These are phyloP conservation scores for Colletotrichum limetticola DNA, from an alignment of 2,329 filamentous ascomycete genomes.

Conservation along the genomic window DNA sequence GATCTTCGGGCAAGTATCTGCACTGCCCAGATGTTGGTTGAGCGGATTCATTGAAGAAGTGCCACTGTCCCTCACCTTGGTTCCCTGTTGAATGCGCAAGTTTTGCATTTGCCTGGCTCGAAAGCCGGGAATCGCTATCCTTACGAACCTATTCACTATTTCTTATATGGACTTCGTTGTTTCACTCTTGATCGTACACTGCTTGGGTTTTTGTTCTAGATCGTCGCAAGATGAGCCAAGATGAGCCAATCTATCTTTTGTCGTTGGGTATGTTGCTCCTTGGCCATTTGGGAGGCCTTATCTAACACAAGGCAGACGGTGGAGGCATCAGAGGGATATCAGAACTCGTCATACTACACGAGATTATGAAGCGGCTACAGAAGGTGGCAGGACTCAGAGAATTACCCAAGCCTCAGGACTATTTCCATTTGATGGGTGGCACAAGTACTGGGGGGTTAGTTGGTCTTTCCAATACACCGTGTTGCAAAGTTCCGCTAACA, in stretches of 20 bases:
- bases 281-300: too few species aligned
- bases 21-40: neutral
- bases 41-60: neutral
- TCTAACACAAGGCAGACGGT: neutral
- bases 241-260: conserved; percentile 30
- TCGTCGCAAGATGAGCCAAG: neutral
- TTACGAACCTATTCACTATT: neutral
- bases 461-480: neutral
- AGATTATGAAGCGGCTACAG: conserved; percentile 39
- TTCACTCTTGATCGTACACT: neutral
- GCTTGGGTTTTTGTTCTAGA: neutral
- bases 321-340: conserved; percentile 36
- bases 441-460: conserved; percentile 43
- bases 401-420: conserved; percentile 40
- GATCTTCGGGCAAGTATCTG: neutral
- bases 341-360: conserved; percentile 40
- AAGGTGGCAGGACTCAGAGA: conserved; percentile 28
- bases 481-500: neutral
- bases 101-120: neutral
- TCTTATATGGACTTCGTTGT: neutral
- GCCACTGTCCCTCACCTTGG: neutral
- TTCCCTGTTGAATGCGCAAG: neutral
- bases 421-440: conserved; percentile 44
- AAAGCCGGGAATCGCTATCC: neutral
- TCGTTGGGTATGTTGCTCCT: conserved; percentile 21